Conservation (phyloP, 2,329 filamentous ascomycete species). For the Beauveria brongniartii region DNA sequence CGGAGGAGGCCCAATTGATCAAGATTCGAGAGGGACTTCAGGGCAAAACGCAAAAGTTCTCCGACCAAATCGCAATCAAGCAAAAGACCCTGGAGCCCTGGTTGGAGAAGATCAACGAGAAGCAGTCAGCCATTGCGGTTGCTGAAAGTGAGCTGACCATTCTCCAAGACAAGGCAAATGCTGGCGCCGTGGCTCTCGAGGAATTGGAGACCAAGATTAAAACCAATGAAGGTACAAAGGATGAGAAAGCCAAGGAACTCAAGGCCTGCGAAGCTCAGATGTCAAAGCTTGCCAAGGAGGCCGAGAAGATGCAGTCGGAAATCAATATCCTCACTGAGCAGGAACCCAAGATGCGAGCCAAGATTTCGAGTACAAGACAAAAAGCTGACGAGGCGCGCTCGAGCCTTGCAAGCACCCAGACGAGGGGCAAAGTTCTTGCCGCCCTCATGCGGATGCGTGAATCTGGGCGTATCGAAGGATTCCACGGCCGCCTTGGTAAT, state of each 20-base stretch:
- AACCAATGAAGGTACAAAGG: slow-evolving; percentile 61
- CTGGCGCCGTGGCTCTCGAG: slow-evolving; percentile 73
- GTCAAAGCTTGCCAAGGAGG: slow-evolving; percentile 64
- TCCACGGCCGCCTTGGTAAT: slow-evolving; percentile 91
- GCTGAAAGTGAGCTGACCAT: slow-evolving; percentile 93
- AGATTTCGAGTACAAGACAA: slow-evolving; percentile 82
- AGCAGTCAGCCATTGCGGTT: slow-evolving; percentile 87
- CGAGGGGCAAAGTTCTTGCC: slow-evolving; percentile 83
- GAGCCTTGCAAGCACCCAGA: slow-evolving; percentile 82
- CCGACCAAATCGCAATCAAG: slow-evolving; percentile 83
- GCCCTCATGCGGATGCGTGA: slow-evolving; percentile 92
- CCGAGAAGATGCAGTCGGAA: slow-evolving; percentile 62
- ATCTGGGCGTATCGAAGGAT: slow-evolving; percentile 92
- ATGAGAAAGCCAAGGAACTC: slow-evolving; percentile 64
- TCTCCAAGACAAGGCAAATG: slow-evolving; percentile 78
- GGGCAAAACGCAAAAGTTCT: slow-evolving; percentile 91
- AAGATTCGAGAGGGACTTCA: slow-evolving; percentile 82
- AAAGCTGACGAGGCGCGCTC: slow-evolving; percentile 94
- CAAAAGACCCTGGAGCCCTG: slow-evolving; percentile 94
- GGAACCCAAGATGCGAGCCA: slow-evolving; percentile 74
- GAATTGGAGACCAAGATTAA: slow-evolving; percentile 76
- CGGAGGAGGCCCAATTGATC: slow-evolving; percentile 74
- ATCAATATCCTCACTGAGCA: slow-evolving; percentile 63
- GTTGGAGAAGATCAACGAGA: slow-evolving; percentile 95
- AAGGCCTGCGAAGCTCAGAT: slow-evolving; percentile 69